Conservation (phyloP, 169 alveolate genomes). For the Plasmodium gonderi region DNA sequence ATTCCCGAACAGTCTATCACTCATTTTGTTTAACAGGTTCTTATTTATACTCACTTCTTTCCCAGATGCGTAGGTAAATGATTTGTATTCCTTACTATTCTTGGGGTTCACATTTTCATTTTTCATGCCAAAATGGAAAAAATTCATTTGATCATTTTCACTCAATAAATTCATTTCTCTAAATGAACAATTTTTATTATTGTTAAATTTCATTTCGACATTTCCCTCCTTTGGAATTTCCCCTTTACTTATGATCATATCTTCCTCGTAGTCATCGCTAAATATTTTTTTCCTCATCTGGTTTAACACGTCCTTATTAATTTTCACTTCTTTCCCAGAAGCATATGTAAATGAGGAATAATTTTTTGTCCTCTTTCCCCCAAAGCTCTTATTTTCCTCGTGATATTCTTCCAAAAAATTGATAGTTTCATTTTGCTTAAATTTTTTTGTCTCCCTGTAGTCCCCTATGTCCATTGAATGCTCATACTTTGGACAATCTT, state of each 20-base stretch:
- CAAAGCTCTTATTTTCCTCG: neutral
- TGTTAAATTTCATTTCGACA: neutral
- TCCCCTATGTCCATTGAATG: neutral
- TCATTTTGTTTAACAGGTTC: conserved; percentile 19
- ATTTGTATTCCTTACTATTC: neutral
- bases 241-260: neutral
- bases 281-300: conserved; percentile 24
- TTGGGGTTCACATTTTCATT: neutral
- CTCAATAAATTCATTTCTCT: neutral
- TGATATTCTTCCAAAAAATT: neutral
- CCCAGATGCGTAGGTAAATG: conserved; percentile 47
- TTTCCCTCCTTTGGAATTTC: neutral
- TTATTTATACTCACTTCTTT: conserved; percentile 22
- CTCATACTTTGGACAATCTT: neutral
- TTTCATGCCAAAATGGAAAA: conserved; percentile 17
- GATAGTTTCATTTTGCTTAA: neutral
- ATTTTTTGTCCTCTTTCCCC: neutral
- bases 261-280: conserved; percentile 34
- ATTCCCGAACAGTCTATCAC: conserved; percentile 8
- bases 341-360: conserved; percentile 32
- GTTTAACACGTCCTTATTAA: conserved; percentile 37
- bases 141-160: neutral
- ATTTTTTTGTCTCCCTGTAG: neutral
- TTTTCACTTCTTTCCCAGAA: conserved; percentile 52
- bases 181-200: neutral